Evolutionary conservation across 176 grass and related monocot genomes (phyloP).

Genomic region (Areca catechu): DNA sequence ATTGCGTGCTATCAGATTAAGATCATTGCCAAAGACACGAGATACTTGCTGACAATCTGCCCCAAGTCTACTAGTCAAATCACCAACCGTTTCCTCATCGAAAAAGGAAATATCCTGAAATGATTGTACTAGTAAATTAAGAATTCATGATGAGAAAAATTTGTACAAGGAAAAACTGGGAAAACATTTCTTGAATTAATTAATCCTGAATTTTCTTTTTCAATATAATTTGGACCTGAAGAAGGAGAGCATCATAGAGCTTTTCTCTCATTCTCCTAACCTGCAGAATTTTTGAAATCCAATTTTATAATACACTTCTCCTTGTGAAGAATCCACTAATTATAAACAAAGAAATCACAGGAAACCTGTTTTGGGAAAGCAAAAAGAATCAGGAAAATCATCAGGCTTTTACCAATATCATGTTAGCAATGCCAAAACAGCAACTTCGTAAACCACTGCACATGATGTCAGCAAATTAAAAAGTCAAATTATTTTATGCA

Average conservation of each 20-base stretch:
- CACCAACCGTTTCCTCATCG: slow-evolving; percentile 95
- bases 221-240: slow-evolving; percentile 50
- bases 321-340: not conserved
- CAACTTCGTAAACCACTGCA: slow-evolving; percentile 93
- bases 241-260: slow-evolving; percentile 84
- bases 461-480: slow-evolving; percentile 21
- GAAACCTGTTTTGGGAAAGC: not conserved
- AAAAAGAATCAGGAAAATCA: slow-evolving; percentile 22
- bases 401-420: slow-evolving; percentile 92
- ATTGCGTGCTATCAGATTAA: slow-evolving; percentile 95
- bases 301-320: not conserved
- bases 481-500: not conserved
- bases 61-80: slow-evolving; percentile 96
- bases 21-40: slow-evolving; percentile 91
- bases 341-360: no score
- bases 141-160: not conserved
- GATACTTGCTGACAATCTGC: slow-evolving; percentile 99
- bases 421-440: slow-evolving; percentile 95
- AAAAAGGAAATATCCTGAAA: slow-evolving; percentile 86
- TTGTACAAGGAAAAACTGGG: slow-evolving; percentile 8
- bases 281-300: slow-evolving; percentile 25
- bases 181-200: not conserved
- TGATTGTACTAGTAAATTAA: not conserved
- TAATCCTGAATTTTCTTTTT: not conserved
- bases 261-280: slow-evolving; percentile 93